Percentiles rank a stretch among this genome's conserved stretches.
Evolutionary conservation across 2,329 filamentous ascomycete genomes (phyloP).

Genomic region (Cercospora janseana): DNA sequence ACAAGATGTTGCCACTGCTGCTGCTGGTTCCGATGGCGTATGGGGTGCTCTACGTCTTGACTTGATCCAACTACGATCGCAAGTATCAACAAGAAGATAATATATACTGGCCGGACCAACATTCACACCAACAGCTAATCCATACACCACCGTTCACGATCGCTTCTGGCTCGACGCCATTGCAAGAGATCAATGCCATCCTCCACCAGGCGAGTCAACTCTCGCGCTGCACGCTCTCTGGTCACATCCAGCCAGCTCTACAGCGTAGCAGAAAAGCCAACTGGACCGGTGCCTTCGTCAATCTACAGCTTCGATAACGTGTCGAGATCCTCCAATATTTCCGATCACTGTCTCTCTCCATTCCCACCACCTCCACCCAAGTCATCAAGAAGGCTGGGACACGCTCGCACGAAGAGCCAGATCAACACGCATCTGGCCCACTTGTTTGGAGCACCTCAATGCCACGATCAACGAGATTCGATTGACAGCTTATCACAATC

Average conservation of each 20-base stretch:
- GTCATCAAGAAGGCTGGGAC: neutral
- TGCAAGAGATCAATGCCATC: neutral
- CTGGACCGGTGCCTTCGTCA: neutral
- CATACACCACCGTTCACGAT: neutral
- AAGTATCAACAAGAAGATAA: neutral
- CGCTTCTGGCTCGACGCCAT: neutral
- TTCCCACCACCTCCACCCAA: neutral
- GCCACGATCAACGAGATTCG: constrained; percentile 1
- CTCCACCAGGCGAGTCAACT: neutral
- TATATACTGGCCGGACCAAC: neutral
- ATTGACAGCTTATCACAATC: constrained; percentile 1
- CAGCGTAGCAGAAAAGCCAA: constrained; percentile 8
- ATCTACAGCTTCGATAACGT: constrained; percentile 5
- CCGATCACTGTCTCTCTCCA: neutral
- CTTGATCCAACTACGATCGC: constrained; percentile 8
- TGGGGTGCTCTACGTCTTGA: constrained; percentile 21
- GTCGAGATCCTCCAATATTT: neutral
- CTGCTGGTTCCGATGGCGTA: constrained; percentile 20
- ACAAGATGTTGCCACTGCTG: constrained; percentile 18
- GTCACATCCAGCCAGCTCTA: constrained; percentile 8
- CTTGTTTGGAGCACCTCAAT: constrained; percentile 7
- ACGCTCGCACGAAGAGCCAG: constrained; percentile 1
- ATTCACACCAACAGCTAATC: neutral
- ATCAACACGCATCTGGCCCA: constrained; percentile 11
- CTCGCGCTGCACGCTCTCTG: constrained; percentile 7